A percentile compares a stretch with the other conserved stretches of the same genome.
Evolutionary conservation across 177 flowering plant genomes (phyloP).

Genomic region (Tripterygium wilfordii): DNA sequence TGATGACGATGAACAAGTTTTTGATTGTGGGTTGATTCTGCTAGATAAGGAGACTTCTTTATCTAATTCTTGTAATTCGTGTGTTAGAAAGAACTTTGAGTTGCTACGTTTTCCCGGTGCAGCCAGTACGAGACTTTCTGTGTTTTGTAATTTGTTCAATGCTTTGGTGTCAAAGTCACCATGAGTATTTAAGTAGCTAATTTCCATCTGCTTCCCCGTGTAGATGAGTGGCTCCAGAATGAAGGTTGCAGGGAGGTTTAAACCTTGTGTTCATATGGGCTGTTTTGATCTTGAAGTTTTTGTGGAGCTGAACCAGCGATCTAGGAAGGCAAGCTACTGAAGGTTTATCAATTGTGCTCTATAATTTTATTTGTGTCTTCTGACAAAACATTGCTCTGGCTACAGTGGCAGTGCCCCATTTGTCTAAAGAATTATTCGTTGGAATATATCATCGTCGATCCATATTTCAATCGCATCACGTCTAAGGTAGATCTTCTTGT

Average conservation of each 20-base stretch:
- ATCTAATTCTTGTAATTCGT: too few relatives aligned
- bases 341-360: not conserved
- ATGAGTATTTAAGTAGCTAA: not conserved
- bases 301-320: constrained; percentile 75
- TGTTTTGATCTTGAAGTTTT: constrained; percentile 85
- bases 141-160: too few relatives aligned
- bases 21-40: too few relatives aligned
- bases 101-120: too few relatives aligned
- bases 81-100: too few relatives aligned
- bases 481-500: constrained; percentile 37
- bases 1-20: too few relatives aligned
- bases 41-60: too few relatives aligned
- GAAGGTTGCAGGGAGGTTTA: constrained; percentile 80
- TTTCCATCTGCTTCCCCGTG: not conserved
- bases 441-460: constrained; percentile 74
- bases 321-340: constrained; percentile 59
- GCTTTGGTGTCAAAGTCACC: not conserved
- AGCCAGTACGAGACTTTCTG: too few relatives aligned
- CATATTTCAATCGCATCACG: constrained; percentile 75
- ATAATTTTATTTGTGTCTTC: not conserved
- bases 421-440: constrained; percentile 76
- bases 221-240: constrained; percentile 94
- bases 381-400: not conserved
- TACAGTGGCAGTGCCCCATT: constrained; percentile 96
- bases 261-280: constrained; percentile 83